Evolutionary conservation across 1,284 basidiomycete species (phyloP).

Genomic region (Phellopilus nigrolimitatus): DNA sequence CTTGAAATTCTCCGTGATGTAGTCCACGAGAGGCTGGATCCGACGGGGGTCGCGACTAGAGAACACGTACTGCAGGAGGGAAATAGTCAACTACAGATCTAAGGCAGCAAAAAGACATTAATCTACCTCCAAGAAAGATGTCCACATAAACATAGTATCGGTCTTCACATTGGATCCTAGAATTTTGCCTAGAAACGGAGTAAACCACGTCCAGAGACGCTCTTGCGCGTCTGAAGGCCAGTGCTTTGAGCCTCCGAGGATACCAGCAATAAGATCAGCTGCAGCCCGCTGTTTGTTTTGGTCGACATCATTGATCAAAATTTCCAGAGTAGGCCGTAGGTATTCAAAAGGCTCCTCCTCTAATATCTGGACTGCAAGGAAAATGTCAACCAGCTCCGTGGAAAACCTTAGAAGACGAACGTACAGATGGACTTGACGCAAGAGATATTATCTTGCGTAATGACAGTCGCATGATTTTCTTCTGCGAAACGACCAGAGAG

Average conservation of each 20-base stretch:
- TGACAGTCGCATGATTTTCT: constrained; percentile 56
- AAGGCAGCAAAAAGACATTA: neutral
- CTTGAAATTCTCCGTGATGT: constrained; percentile 58
- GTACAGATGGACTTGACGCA: constrained; percentile 69
- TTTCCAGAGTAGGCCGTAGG: constrained; percentile 50
- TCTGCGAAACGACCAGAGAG: constrained; percentile 57
- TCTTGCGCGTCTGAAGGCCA: constrained; percentile 76
- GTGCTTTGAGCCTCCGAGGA: constrained; percentile 85
- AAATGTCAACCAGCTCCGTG: constrained; percentile 14
- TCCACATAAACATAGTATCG: constrained; percentile 64
- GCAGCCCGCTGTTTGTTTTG: constrained; percentile 86
- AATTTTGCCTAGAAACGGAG: constrained; percentile 60
- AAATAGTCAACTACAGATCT: neutral
- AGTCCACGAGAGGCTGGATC: constrained; percentile 74
- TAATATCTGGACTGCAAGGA: constrained; percentile 55
- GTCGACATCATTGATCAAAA: constrained; percentile 52
- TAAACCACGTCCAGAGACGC: constrained; percentile 80
- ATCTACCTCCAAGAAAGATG: constrained; percentile 62
- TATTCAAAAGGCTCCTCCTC: constrained; percentile 60
- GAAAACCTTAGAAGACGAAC: constrained; percentile 24
- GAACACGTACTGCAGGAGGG: constrained; percentile 55
- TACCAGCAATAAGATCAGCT: constrained; percentile 79
- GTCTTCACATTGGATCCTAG: constrained; percentile 62
- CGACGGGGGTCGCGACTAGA: constrained; percentile 82
- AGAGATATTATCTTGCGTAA: constrained; percentile 66